phyloP scores from a whole-genome alignment of 2,329 filamentous ascomycete genomes.

The Fusarium chuoi region DNA sequence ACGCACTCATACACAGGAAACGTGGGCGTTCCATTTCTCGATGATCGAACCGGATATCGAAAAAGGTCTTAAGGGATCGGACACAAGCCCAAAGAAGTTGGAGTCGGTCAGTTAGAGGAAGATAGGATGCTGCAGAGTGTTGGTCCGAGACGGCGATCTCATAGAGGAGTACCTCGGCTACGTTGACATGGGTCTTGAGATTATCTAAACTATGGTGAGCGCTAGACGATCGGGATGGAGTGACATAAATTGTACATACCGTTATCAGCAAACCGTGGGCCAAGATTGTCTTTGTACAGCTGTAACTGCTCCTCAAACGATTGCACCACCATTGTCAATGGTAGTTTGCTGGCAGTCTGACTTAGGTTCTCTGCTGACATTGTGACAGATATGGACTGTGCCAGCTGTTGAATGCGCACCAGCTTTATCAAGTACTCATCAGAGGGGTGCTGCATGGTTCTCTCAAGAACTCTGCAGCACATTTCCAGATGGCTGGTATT shows the following conservation, averaged over 20 bases:
- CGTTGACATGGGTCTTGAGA: constrained; percentile 54
- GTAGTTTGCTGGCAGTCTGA: constrained; percentile 50
- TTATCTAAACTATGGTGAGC: constrained; percentile 46
- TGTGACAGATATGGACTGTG: constrained; percentile 58
- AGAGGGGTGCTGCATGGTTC: constrained; percentile 54
- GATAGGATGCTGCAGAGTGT: constrained; percentile 44
- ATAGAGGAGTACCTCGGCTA: constrained; percentile 60
- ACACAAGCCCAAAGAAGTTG: constrained; percentile 59
- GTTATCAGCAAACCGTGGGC: constrained; percentile 49
- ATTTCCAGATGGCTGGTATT: constrained; percentile 56
- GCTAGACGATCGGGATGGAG: neutral
- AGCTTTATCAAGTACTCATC: constrained; percentile 59
- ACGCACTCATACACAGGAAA: constrained; percentile 57
- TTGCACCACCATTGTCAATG: constrained; percentile 55
- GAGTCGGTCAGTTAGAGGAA: constrained; percentile 54
- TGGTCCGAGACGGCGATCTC: constrained; percentile 58
- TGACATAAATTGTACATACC: constrained; percentile 40
- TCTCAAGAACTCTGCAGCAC: constrained; percentile 56
- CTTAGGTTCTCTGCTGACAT: constrained; percentile 47
- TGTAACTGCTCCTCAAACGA: constrained; percentile 58
- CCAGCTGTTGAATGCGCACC: constrained; percentile 59
- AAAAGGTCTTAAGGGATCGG: constrained; percentile 53
- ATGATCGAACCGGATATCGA: constrained; percentile 49
- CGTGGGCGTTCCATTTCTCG: constrained; percentile 51
- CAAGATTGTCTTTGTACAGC: constrained; percentile 50